Evolutionary conservation across 208 protist genomes (phyloP), one percentile per base, ranked within the genome.

Genomic region (Leishmania amazonensis): DNA sequence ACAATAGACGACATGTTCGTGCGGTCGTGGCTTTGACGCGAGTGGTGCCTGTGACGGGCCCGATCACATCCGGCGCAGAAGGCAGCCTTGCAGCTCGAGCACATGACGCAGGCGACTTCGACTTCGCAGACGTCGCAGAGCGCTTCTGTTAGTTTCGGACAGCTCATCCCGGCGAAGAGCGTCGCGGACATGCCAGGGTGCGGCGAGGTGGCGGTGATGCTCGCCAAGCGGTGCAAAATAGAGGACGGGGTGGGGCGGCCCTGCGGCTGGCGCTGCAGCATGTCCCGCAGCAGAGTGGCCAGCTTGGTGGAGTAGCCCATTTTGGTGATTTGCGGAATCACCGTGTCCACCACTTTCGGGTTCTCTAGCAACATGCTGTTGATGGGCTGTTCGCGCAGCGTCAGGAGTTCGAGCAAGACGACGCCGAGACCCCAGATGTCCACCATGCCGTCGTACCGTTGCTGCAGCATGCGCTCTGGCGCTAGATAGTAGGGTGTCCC

Each of bases 401-500:
- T 97, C n/a, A 92, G 67, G 0, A 97, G 75, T 79, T 98, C 93
- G 42, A 97, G 85, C 70, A 96, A 80, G 8, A 96, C 90, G 24
- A 96, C 88, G 19, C 92, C 94, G 40, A 97, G 87, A 28, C 93
- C 95, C 95, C 95, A 97, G 58, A 97, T 85, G 68, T 97, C 95
- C 49, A 96, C 92, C 78, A 96, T 96, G 76, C 85, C 87, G 86
- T 95, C 91, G 83, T 97, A 97, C 42, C 81, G 74, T 86, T 97
- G 86, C 67, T 94, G 80, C 68, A 96, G 84, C 89, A 96, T 92
- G 4, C 97, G 88, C 83, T 99, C 98, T 15, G 98, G 97, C 2
- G 95, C 92, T 4, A 98, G 79, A 83, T 99, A 99, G 71, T 98
- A 92, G 5, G 97, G 96, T 31, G 95, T 96, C 24, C 95, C 96